Base-by-base conservation (phyloP, 129 eudicot species). In the carrot (Daucus carota) region DNA sequence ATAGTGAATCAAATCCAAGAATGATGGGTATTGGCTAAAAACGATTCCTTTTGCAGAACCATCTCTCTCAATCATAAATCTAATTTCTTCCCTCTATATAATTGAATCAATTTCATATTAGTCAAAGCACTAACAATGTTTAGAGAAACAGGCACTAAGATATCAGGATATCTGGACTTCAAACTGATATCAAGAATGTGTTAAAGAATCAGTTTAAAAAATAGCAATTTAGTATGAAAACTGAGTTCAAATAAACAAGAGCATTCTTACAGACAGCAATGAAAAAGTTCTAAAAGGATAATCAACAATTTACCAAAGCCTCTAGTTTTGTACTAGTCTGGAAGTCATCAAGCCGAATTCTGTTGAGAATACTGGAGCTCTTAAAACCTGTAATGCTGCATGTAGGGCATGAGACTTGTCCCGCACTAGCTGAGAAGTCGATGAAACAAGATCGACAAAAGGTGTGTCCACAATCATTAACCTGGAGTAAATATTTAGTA, bases 41-140 rank as follows among this genome's bases (percentile, higher is more conserved):
- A n/a, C n/a, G n/a, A n/a, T n/a, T n/a, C n/a, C n/a, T n/a, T n/a
- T n/a, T n/a, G n/a, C n/a, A n/a, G n/a, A n/a, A n/a, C n/a, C n/a
- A n/a, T n/a, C n/a, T n/a, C n/a, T n/a, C n/a, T n/a, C n/a, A n/a
- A n/a, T n/a, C n/a, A n/a, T n/a, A n/a, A n/a, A n/a, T n/a, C n/a
- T n/a, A n/a, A n/a, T n/a, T 83, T 93, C 98, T 87, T 93, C 98
- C 85, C 86, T 90, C 98, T 93, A 83, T 20, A 82, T 75, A n/a
- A 28, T 45, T 70, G 22, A 70, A 46, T 54, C 80, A 74, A 28
- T 4, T 70, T 15, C 15, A n/a, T 9, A 41, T 69, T 5, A 6
- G 45, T 40, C 42, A 41, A 5, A 36, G n/a, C n/a, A 36, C 73
- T 68, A 36, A 16, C 5, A 15, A 15, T 18, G 40, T 34, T 36